Conservation (phyloP, 495 filamentous ascomycete genomes). For the Daldinia decipiens region DNA sequence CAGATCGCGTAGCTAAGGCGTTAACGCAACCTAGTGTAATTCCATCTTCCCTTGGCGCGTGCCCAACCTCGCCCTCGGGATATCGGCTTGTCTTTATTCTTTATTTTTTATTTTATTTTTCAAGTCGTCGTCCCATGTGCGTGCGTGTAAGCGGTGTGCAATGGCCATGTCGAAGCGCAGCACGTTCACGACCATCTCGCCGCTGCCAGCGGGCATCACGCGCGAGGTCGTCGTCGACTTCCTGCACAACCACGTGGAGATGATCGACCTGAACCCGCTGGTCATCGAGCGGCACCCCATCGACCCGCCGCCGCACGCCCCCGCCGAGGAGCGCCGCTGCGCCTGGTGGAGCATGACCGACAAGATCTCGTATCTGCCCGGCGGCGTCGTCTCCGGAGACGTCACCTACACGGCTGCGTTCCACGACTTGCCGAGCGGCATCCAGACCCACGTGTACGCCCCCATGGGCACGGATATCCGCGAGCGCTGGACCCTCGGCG, state of each 20-base stretch:
- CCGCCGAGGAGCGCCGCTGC: conserved; percentile 72
- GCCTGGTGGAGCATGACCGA: conserved; percentile 79
- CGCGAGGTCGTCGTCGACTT: conserved; percentile 73
- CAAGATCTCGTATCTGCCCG: conserved; percentile 77
- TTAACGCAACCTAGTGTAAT: neutral
- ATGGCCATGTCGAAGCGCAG: conserved; percentile 64
- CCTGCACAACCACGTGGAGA: conserved; percentile 75
- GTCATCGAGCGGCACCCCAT: conserved; percentile 74
- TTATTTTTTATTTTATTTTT: neutral
- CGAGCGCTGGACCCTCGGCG: conserved; percentile 72
- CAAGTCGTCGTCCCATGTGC: neutral
- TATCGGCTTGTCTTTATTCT: too few species aligned
- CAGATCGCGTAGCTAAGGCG: conserved; percentile 4
- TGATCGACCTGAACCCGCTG: conserved; percentile 85
- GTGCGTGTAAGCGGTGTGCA: neutral
- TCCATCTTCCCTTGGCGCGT: conserved; percentile 2
- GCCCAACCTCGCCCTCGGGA: conserved; percentile 3
- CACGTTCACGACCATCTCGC: conserved; percentile 74
- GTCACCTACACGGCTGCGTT: conserved; percentile 81
- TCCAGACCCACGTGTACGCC: conserved; percentile 81
- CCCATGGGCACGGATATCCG: conserved; percentile 73
- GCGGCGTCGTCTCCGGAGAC: conserved; percentile 68
- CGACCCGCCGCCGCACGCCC: conserved; percentile 68
- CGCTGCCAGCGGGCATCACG: conserved; percentile 72
- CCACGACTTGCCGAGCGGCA: conserved; percentile 71